Base-by-base conservation (phyloP, 169 alveolate genomes). In the Babesia gibsoni region DNA sequence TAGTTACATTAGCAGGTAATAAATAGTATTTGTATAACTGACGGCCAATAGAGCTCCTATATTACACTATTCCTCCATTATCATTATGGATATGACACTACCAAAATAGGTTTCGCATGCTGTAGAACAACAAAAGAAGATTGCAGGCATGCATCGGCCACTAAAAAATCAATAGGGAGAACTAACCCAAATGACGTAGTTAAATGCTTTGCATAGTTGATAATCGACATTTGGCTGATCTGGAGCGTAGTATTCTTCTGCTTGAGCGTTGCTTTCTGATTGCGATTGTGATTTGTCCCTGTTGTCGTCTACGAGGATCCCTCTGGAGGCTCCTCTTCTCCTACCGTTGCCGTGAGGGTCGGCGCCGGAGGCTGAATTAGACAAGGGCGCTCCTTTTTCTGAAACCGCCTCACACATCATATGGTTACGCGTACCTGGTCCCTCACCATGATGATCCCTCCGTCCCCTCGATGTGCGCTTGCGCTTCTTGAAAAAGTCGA, bases 401-500 rank as follows among this genome's bases (percentile, higher is more conserved):
- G 72, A 25, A 23, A 7, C 53, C 57, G 16, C 6, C 1, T n/a
- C n/a, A 22, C 10, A 25, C 22, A 3, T 16, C 12, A 6, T 37
- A 5, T 16, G 14, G 4, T 23, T 5, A 12, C 2, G 43, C 32
- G 9, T 43, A 61, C 72, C 72, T 0, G 46, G 14, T 8, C 27
- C 46, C 23, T 18, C 72, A 45, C 32, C 25, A 23, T 25, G 3
- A 2, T 61, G 46, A 6, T 35, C 43, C 20, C 16, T n/a, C 16
- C 50, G 25, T 22, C 46, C 18, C 37, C 32, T 41, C n/a, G 46
- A 4, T 16, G 25, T 29, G 35, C 58, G 39, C 36, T 61, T 74
- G 23, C 84, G 68, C 67, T 74, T 74, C 20, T 52, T 69, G 50
- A 74, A 66, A 61, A 74, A 74, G 64, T 74, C 78, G 52, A 74